Conservation (phyloP, 2,329 filamentous ascomycete genomes). For the Phialocephala subalpina region DNA sequence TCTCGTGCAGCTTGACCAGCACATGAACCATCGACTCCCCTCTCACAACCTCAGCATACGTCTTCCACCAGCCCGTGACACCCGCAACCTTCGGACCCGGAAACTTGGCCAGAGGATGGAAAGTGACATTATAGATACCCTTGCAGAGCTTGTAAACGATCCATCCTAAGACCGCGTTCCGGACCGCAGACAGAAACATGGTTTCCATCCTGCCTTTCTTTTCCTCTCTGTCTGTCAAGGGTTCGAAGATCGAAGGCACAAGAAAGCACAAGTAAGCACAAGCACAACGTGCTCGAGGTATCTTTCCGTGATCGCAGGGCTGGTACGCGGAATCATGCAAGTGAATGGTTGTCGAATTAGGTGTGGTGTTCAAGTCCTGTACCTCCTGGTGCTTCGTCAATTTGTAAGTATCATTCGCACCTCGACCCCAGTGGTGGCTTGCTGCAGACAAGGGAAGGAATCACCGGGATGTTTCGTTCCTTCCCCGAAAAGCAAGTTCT, state of each 20-base stretch:
- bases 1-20: constrained; percentile 43
- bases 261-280: background rate
- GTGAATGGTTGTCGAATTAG: too few relatives aligned
- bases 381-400: too few relatives aligned
- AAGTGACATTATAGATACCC: constrained; percentile 26
- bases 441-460: background rate
- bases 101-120: constrained; percentile 43
- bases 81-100: constrained; percentile 43
- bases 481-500: background rate
- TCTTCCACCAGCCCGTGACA: constrained; percentile 40
- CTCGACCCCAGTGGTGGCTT: background rate
- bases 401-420: background rate
- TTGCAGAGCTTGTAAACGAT: background rate
- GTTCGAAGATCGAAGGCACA: background rate
- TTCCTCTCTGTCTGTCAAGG: background rate
- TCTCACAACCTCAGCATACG: constrained; percentile 35
- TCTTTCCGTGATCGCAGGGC: background rate
- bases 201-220: background rate
- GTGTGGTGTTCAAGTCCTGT: too few relatives aligned
- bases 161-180: background rate
- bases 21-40: constrained; percentile 31
- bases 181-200: background rate
- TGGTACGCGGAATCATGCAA: too few relatives aligned
- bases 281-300: background rate
- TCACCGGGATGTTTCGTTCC: background rate